These are phyloP conservation scores for Austroboletus niveus DNA, from an alignment of 1,284 basidiomycete species.

Conservation along the genomic window DNA sequence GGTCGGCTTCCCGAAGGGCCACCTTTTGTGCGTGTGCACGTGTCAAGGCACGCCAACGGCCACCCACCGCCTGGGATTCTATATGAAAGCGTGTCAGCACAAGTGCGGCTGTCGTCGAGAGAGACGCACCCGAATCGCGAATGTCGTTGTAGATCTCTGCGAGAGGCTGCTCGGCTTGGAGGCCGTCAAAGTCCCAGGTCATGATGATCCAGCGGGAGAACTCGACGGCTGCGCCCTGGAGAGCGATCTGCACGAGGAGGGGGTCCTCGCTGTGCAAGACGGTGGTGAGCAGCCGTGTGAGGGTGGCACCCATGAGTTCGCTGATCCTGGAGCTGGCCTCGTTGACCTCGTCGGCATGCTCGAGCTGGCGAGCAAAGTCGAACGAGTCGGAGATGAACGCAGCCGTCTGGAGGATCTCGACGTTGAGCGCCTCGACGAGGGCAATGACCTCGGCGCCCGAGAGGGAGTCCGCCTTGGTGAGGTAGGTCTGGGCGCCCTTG, in stretches of 20 bases:
- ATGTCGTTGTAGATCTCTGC: constrained; percentile 46
- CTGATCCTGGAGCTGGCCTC: constrained; percentile 32
- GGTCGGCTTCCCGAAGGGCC: constrained; percentile 33
- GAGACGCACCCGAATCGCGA: constrained; percentile 39
- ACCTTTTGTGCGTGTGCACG: constrained; percentile 43
- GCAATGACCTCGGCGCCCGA: constrained; percentile 48
- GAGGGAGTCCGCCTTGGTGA: constrained; percentile 44
- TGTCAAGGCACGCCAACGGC: constrained; percentile 53
- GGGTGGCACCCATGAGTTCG: constrained; percentile 37
- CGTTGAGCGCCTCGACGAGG: constrained; percentile 45
- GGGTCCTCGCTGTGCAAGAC: constrained; percentile 41
- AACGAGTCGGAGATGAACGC: constrained; percentile 48
- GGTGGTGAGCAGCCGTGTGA: constrained; percentile 36
- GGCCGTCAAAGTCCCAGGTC: constrained; percentile 50
- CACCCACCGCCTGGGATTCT: constrained; percentile 52
- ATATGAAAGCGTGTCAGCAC: constrained; percentile 17
- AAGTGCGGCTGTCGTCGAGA: not conserved
- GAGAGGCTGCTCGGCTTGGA: constrained; percentile 42
- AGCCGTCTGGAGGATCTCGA: constrained; percentile 49
- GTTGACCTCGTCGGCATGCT: constrained; percentile 29
- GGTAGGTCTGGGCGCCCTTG: constrained; percentile 44
- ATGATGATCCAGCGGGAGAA: constrained; percentile 45
- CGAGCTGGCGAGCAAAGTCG: constrained; percentile 30
- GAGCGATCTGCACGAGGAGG: constrained; percentile 48
- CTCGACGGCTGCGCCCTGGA: constrained; percentile 47